Conservation (phyloP, 495 filamentous ascomycete genomes). For the Penicillium angulare region DNA sequence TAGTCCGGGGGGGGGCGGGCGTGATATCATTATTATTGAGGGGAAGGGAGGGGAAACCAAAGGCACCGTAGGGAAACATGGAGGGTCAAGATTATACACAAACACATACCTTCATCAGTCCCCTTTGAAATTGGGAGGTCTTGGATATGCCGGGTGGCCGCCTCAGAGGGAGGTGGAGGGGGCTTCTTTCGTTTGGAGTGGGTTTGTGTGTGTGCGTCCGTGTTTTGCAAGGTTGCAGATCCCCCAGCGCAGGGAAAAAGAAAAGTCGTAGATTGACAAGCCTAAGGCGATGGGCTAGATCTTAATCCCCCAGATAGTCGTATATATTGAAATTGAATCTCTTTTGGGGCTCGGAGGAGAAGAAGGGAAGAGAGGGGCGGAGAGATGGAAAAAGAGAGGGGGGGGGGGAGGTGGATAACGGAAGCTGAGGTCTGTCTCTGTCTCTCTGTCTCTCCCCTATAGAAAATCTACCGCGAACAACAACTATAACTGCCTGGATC, state of each 20-base stretch:
- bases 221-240: slow-evolving; percentile 28
- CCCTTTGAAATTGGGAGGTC: slow-evolving; percentile 20
- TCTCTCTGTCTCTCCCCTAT: too few species aligned
- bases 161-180: not conserved
- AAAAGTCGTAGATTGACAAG: slow-evolving; percentile 1
- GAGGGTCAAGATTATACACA: not conserved
- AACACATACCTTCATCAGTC: slow-evolving; percentile 34
- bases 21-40: slow-evolving; percentile 28
- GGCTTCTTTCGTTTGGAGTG: slow-evolving; percentile 4
- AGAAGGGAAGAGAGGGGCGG: slow-evolving; percentile 11
- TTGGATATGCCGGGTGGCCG: not conserved
- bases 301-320: not conserved
- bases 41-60: slow-evolving; percentile 6
- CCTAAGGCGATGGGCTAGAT: not conserved
- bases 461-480: slow-evolving; percentile 5
- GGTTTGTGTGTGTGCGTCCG: slow-evolving; percentile 24
- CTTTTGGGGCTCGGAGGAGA: not conserved
- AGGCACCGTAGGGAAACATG: not conserved
- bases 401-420: slow-evolving; percentile 22
- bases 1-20: slow-evolving; percentile 3
- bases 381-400: slow-evolving; percentile 14
- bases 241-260: slow-evolving; percentile 10
- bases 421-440: slow-evolving; percentile 12
- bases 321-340: not conserved
- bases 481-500: not conserved